Conservation (phyloP, 139 green algal species). For the Volvox reticuliferus region DNA sequence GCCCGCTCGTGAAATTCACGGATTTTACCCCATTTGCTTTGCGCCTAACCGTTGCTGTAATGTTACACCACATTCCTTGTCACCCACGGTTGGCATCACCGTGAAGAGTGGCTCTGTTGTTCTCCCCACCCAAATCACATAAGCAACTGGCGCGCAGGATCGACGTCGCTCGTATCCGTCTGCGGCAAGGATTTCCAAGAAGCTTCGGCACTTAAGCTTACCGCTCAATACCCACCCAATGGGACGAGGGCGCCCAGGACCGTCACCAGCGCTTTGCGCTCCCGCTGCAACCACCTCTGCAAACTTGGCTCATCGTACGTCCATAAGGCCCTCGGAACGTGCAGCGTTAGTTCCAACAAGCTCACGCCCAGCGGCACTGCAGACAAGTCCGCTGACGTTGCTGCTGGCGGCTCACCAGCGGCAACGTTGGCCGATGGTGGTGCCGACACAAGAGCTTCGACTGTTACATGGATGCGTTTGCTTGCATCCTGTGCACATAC, state of each 20-base stretch:
- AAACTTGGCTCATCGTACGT: not conserved
- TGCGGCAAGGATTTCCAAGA: no score
- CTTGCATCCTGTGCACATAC: not conserved
- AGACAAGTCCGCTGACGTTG: not conserved
- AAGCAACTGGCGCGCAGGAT: no score
- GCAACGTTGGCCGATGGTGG: not conserved
- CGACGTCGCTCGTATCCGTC: no score
- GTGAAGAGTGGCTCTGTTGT: no score
- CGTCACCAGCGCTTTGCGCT: not conserved
- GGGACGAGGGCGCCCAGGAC: constrained; percentile 10
- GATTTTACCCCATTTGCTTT: no score
- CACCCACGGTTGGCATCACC: no score
- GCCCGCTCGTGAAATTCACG: no score
- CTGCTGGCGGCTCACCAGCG: not conserved
- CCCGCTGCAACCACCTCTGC: not conserved
- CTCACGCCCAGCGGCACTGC: not conserved
- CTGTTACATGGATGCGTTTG: not conserved
- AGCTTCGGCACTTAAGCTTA: no score
- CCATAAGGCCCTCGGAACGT: not conserved
- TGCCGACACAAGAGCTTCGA: not conserved
- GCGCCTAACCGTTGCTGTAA: no score
- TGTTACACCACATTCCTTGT: no score
- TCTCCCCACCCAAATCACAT: no score
- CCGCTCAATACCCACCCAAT: not conserved
- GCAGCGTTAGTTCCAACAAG: constrained; percentile 4